Conservation (phyloP, 148 eudicot species). For the Rhododendron vialii region DNA sequence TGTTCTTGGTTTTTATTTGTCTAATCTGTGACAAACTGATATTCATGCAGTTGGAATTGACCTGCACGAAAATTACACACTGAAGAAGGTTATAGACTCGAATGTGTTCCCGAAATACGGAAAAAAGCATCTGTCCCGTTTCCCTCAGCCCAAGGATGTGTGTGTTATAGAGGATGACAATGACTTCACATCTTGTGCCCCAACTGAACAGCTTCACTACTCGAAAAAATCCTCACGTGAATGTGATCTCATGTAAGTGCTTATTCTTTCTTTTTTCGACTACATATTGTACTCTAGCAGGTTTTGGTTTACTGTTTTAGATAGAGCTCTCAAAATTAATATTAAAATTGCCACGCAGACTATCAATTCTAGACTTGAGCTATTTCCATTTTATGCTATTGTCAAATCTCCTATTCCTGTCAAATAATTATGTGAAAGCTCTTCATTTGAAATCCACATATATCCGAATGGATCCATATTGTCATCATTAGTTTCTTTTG, state of each 20-base stretch:
- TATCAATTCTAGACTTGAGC: not conserved
- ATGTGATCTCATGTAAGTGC: slow-evolving; percentile 41
- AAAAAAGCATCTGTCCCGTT: slow-evolving; percentile 33
- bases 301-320: not conserved
- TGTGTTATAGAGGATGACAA: slow-evolving; percentile 33
- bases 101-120: slow-evolving; percentile 29
- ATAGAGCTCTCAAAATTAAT: not conserved
- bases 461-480: not conserved
- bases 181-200: slow-evolving; percentile 26
- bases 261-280: not conserved
- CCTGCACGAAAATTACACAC: slow-evolving; percentile 52
- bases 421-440: not conserved
- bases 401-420: not conserved
- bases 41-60: slow-evolving; percentile 81
- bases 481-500: not conserved
- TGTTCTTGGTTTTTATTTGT: not conserved
- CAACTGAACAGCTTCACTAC: slow-evolving; percentile 25
- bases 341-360: not conserved
- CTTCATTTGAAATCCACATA: not conserved
- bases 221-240: slow-evolving; percentile 27
- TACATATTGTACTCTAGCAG: not conserved
- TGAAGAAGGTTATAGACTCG: slow-evolving; percentile 30
- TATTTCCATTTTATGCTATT: not conserved
- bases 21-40: slow-evolving; percentile 16
- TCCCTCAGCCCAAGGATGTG: slow-evolving; percentile 33